phyloP scores from a whole-genome alignment of 139 green algal genomes.

The Chlamydomonas schloesseri region DNA sequence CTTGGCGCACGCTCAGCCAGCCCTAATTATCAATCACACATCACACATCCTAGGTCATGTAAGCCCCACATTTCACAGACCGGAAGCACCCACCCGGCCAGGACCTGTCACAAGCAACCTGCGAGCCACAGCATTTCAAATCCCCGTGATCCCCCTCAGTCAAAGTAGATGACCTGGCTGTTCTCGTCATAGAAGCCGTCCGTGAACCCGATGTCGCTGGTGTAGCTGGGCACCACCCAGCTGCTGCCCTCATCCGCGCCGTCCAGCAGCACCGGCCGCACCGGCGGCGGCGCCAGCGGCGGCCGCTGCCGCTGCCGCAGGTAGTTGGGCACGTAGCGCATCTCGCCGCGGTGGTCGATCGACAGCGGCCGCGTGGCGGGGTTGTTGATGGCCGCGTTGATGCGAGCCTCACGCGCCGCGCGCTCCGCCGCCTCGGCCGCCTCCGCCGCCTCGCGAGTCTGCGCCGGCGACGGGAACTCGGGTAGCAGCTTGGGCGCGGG shows the following conservation, averaged over 20 bases:
- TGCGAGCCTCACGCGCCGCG: conserved; percentile 4
- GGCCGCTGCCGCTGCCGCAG: conserved; percentile 21
- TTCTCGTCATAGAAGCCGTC: conserved; percentile 45
- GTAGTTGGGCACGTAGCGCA: conserved; percentile 39
- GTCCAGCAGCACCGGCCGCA: not conserved
- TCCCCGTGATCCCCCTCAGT: not conserved
- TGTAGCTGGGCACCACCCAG: conserved; percentile 43
- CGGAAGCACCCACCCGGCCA: no score
- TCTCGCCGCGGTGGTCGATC: conserved; percentile 3
- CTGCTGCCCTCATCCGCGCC: not conserved
- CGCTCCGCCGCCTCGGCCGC: not conserved
- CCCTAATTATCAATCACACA: no score
- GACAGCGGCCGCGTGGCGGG: conserved; percentile 13
- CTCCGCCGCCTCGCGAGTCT: conserved; percentile 1
- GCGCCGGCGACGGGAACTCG: conserved; percentile 23
- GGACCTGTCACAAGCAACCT: no score
- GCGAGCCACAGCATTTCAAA: no score
- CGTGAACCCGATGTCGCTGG: conserved; percentile 25
- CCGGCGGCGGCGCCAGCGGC: conserved; percentile 10
- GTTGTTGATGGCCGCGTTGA: not conserved
- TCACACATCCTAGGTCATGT: no score
- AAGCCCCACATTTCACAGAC: no score
- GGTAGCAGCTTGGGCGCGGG: conserved; percentile 37
- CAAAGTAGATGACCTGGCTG: conserved; percentile 38
- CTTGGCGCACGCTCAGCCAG: no score